phyloP scores from a whole-genome alignment of 768 basidiomycete species.

The Suillus variegatus region DNA sequence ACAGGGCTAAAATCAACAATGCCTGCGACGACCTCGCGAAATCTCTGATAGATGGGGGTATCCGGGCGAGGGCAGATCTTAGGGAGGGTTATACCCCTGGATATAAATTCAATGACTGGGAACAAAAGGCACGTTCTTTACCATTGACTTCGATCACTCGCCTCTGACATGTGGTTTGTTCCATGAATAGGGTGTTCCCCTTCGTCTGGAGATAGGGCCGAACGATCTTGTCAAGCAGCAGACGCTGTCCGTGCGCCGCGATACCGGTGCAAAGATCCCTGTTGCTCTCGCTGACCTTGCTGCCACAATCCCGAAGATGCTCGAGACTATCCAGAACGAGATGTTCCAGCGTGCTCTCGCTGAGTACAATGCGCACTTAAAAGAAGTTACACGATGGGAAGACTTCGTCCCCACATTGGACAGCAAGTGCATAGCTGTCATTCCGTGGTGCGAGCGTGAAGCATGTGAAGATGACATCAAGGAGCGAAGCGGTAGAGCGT shows the following conservation, averaged over 20 bases:
- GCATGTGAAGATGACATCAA: constrained; percentile 98
- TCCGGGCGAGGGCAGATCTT: constrained; percentile 88
- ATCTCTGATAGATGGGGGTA: constrained; percentile 66
- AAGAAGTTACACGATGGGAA: constrained; percentile 83
- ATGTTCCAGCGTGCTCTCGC: constrained; percentile 83
- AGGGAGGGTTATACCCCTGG: constrained; percentile 97
- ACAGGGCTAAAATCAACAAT: constrained; percentile 69
- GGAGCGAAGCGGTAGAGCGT: constrained; percentile 87
- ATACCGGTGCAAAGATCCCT: constrained; percentile 62
- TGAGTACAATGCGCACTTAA: constrained; percentile 69
- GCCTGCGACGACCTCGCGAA: constrained; percentile 78
- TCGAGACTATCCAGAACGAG: constrained; percentile 85
- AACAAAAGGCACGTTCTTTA: constrained; percentile 73
- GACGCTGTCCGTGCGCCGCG: constrained; percentile 82
- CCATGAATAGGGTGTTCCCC: constrained; percentile 78
- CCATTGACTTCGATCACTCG: neutral
- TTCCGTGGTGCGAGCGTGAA: constrained; percentile 96
- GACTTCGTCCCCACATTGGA: constrained; percentile 92
- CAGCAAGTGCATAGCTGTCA: constrained; percentile 79
- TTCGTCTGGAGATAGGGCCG: constrained; percentile 97
- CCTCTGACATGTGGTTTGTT: constrained; percentile 6
- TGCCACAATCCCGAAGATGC: constrained; percentile 56
- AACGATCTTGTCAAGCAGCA: constrained; percentile 84
- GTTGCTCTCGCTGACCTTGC: constrained; percentile 52
- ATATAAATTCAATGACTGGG: constrained; percentile 99